Percentiles rank a stretch among this genome's conserved stretches.
Evolutionary conservation across 768 basidiomycete species (phyloP).

Genomic region (Termitomyces sp.): DNA sequence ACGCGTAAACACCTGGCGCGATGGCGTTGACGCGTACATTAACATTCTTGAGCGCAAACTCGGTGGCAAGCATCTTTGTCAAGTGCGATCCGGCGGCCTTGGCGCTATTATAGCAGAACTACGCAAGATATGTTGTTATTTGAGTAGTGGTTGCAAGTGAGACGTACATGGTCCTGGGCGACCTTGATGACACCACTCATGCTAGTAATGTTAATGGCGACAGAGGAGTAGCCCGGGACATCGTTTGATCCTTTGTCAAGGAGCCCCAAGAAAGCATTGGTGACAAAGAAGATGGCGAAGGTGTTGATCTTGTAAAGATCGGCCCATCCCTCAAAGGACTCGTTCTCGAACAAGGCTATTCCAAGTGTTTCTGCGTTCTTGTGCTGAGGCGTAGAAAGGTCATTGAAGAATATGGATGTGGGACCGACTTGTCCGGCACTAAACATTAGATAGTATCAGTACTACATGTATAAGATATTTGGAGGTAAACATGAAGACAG

Average conservation of each 20-base stretch:
- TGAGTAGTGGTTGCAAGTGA: not conserved
- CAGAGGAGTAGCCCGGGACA: conserved; percentile 53
- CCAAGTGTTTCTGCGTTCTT: conserved; percentile 67
- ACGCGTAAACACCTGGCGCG: conserved; percentile 74
- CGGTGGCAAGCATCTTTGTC: conserved; percentile 76
- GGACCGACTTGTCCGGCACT: conserved; percentile 82
- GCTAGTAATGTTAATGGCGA: conserved; percentile 75
- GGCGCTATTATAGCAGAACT: conserved; percentile 83
- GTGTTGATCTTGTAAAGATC: conserved; percentile 66
- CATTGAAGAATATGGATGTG: conserved; percentile 51
- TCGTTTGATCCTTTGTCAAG: conserved; percentile 72
- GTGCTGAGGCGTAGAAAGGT: conserved; percentile 54
- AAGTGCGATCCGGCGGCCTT: conserved; percentile 78
- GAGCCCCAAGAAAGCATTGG: conserved; percentile 73
- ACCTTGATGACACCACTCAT: conserved; percentile 72
- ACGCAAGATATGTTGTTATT: not conserved
- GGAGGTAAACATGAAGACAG: conserved; percentile 15
- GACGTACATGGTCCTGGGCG: conserved; percentile 74
- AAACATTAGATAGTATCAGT: not conserved
- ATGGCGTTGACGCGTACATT: conserved; percentile 73
- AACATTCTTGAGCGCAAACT: conserved; percentile 66
- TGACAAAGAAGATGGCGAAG: conserved; percentile 76
- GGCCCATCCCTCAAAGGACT: conserved; percentile 62
- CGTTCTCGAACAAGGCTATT: conserved; percentile 66
- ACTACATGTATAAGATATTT: not conserved